Evolutionary conservation across 108 stramenopile species (phyloP), one percentile per base, ranked within the genome.

Genomic region (Cyclotella kingstonii): DNA sequence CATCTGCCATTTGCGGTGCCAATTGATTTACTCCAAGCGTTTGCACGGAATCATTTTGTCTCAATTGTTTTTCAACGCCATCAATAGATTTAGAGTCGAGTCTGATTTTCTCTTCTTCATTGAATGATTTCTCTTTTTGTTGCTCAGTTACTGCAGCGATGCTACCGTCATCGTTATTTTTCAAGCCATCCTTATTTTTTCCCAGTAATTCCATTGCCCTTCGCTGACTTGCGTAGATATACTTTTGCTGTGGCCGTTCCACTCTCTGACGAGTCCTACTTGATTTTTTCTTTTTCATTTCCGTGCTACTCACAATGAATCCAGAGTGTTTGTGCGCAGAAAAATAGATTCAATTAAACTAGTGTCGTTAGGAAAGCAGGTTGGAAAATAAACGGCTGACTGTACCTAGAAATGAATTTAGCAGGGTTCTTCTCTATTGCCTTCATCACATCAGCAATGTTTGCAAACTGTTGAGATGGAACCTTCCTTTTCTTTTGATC

Each of bases 201-300:
- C 59, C 66, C 11, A 50, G 10, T 31, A 50, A 39, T 6, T 53
- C 44, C 54, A 63, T 23, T 25, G 51, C 54, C 33, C 54, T 40
- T 11, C 77, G 71, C 57, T 89, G 88, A 14, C 69, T 54, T 22
- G 78, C 79, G 59, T 89, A 89, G 54, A 86, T 33, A 61, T 86
- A 89, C 43, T 52, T 53, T 67, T 89, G 88, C 34, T 86, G 63
- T 0, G 88, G 88, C 36, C 78, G 46, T 18, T 89, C 84, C 21
- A 83, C 84, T 18, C 71, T 74, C 26, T 61, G 54, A n/a, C 88
- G 60, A 34, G 85, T 76, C 4, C 88, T 67, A 22, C 42, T 69
- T 22, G 55, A 70, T 27, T 25, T 53, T 56, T 81, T 79, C 43
- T 66, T 60, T 52, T 52, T 59, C 1, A 22, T 33, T 22, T 54